Base-by-base conservation (phyloP, 148 eudicot species). In the Silene conica region DNA sequence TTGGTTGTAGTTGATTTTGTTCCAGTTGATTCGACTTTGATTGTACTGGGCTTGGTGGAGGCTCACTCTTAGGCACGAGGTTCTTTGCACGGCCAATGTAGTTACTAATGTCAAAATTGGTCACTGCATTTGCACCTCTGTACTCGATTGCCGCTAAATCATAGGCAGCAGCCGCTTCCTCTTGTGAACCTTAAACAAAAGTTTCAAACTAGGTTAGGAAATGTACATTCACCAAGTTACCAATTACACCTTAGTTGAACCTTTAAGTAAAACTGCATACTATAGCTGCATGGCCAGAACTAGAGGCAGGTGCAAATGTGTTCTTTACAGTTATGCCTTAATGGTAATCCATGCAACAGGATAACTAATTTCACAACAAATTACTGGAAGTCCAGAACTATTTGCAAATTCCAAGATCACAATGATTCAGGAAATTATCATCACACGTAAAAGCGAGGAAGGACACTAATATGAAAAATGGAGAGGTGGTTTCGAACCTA, bases 81-180 rank as follows among this genome's bases (percentile, higher is more conserved):
- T 78, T 83, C 77, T 89, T 88, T 45, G 81, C 74, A 41, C 84
- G 88, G 31, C 83, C 87, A 3, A 89, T 81, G 64, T 93, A 93
- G 72, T 79, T 84, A 81, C 92, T 92, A 58, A 89, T 83, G 83
- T 91, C 93, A 23, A 94, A 94, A 73, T 91, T 94, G 69, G 98
- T 94, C 52, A 94, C 97, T 18, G 98, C 98, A 67, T 91, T 94
- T 62, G 87, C 76, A 6, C 98, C 98, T 55, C 98, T 84, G 76
- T 87, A 87, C 79, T 91, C 86, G 10, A 94, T 94, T 72, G 98
- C 98, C 23, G 98, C 98, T 79, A 89, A 74, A 78, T 94, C 98
- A 74, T 94, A 94, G 28, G 98, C 98, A 74, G 77, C 88, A 2
- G 98, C 98, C 26, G 98, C 98, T 86, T 94, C 98, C 78, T 94